Percentiles rank a stretch among this genome's conserved stretches.
These are phyloP conservation scores for Lepidium sativum DNA, from an alignment of 345 rosid genomes.

Conservation along the genomic window DNA sequence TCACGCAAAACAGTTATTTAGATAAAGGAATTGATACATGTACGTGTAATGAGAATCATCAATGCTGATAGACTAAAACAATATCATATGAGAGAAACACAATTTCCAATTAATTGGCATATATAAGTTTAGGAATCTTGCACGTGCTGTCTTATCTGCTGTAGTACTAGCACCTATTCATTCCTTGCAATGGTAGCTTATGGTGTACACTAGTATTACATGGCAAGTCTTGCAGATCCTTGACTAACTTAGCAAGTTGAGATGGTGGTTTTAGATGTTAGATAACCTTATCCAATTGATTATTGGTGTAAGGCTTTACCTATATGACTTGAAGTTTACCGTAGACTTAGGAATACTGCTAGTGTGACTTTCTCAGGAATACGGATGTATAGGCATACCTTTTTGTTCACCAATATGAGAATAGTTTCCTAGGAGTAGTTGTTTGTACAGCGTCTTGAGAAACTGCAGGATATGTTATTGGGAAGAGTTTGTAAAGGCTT, in stretches of 20 bases:
- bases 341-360: neutral
- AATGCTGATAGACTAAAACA: neutral
- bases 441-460: neutral
- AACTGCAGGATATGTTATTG: neutral
- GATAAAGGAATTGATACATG: neutral
- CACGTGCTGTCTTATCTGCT: neutral
- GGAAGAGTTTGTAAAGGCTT: neutral
- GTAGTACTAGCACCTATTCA: neutral
- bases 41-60: neutral
- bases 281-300: neutral
- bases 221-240: neutral
- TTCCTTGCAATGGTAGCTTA: neutral
- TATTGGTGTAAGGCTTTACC: neutral
- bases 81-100: neutral
- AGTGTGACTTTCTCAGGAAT: neutral
- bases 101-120: neutral
- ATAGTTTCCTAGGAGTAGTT: neutral
- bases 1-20: neutral
- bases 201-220: conserved; percentile 6
- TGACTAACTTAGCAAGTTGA: neutral
- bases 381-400: neutral
- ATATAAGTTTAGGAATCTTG: neutral
- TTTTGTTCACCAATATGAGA: neutral
- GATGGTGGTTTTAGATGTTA: conserved; percentile 11
- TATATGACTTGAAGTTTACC: neutral